Conservation (phyloP, 1,284 basidiomycete genomes). For the Sporisorium reilianum region DNA sequence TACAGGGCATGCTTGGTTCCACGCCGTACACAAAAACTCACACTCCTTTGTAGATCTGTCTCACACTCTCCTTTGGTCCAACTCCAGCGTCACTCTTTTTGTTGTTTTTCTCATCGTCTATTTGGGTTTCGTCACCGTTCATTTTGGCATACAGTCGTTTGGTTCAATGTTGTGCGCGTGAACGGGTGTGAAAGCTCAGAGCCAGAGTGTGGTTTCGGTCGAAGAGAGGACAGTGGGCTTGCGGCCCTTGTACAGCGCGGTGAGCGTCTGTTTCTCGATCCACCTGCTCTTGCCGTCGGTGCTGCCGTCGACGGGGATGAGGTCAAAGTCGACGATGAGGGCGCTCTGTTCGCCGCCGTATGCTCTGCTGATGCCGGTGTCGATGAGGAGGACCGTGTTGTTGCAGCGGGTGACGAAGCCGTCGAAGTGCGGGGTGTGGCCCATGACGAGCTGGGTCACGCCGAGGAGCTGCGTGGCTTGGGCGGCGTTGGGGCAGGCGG, state of each 20-base stretch:
- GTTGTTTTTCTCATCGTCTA: background rate
- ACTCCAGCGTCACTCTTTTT: conserved; percentile 31
- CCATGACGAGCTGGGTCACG: conserved; percentile 57
- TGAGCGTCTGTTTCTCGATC: conserved; percentile 39
- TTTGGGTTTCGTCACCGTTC: background rate
- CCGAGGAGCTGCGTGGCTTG: conserved; percentile 24
- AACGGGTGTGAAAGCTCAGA: conserved; percentile 3
- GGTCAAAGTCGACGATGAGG: conserved; percentile 56
- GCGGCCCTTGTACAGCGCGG: conserved; percentile 47
- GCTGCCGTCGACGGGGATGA: conserved; percentile 13
- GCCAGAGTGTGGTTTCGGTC: conserved; percentile 11
- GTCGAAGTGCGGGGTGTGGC: conserved; percentile 64
- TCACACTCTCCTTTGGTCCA: conserved; percentile 21
- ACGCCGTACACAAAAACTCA: background rate
- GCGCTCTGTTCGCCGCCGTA: conserved; percentile 66
- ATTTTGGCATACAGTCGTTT: conserved; percentile 1
- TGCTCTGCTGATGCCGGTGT: conserved; percentile 64
- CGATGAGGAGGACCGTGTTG: conserved; percentile 57
- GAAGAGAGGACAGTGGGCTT: conserved; percentile 33
- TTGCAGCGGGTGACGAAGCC: conserved; percentile 62
- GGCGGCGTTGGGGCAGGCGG: conserved; percentile 47
- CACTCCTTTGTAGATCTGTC: background rate
- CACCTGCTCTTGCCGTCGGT: conserved; percentile 19
- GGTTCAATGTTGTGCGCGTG: background rate
- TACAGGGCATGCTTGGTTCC: background rate